phyloP scores from a whole-genome alignment of 2,329 filamentous ascomycete genomes.

The Pseudogymnoascus sp. region DNA sequence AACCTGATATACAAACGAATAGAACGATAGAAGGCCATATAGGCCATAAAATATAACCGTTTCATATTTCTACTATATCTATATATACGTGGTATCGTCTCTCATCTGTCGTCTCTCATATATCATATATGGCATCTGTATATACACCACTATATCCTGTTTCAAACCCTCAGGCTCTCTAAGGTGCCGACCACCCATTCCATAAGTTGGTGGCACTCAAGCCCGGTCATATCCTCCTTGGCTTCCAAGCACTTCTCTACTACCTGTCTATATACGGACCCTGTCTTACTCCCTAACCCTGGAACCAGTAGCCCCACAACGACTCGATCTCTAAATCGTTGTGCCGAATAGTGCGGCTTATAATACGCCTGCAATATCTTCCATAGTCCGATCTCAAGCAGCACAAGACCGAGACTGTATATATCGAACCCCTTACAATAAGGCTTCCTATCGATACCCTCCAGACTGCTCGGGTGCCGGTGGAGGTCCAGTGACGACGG shows the following conservation, averaged over 20 bases:
- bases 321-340: conserved; percentile 36
- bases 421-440: conserved; percentile 36
- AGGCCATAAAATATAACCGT: background rate
- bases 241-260: conserved; percentile 35
- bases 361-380: conserved; percentile 35
- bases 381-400: conserved; percentile 45
- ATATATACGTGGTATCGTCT: conserved; percentile 2
- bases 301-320: conserved; percentile 35
- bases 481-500: conserved; percentile 35
- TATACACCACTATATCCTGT: conserved; percentile 10
- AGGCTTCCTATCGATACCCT: conserved; percentile 30
- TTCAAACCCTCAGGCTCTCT: conserved; percentile 30
- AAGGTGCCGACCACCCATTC: conserved; percentile 35
- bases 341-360: conserved; percentile 35
- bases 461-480: conserved; percentile 37
- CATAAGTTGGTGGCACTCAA: conserved; percentile 34
- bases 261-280: conserved; percentile 33
- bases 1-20: background rate
- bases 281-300: conserved; percentile 34
- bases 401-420: conserved; percentile 41
- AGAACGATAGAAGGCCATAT: background rate
- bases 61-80: background rate
- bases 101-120: background rate
- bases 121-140: conserved; percentile 5
- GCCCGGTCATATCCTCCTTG: conserved; percentile 31